Conservation (phyloP, 2,329 filamentous ascomycete genomes). For the Eutypa lata region DNA sequence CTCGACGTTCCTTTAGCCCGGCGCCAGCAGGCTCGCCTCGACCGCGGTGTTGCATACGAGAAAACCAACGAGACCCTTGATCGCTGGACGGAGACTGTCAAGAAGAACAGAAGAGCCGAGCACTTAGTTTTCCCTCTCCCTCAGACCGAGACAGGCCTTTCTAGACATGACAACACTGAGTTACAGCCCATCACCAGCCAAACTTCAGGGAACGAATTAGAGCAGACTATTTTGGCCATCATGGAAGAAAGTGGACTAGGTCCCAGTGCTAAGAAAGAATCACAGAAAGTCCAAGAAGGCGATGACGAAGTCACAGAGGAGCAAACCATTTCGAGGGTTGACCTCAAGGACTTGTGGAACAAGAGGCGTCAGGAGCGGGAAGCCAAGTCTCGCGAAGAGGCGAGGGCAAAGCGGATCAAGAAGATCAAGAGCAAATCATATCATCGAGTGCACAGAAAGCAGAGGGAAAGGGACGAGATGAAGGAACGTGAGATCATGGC, state of each 20-base stretch:
- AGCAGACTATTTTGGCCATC: constrained; percentile 81
- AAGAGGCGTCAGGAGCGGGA: constrained; percentile 80
- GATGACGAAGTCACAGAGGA: constrained; percentile 68
- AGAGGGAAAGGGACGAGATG: constrained; percentile 52
- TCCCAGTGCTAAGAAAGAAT: constrained; percentile 50
- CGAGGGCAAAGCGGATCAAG: constrained; percentile 87
- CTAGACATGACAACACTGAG: constrained; percentile 58
- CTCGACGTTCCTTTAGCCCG: constrained; percentile 80
- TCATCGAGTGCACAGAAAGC: constrained; percentile 84
- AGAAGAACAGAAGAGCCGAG: constrained; percentile 87
- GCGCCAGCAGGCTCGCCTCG: constrained; percentile 80
- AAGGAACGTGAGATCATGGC: constrained; percentile 50
- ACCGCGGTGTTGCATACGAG: constrained; percentile 78
- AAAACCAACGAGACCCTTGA: constrained; percentile 89
- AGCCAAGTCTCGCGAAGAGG: constrained; percentile 82
- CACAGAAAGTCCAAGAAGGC: constrained; percentile 59
- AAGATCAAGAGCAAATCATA: constrained; percentile 99
- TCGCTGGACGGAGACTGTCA: constrained; percentile 92
- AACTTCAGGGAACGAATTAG: constrained; percentile 74
- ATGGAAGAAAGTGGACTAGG: constrained; percentile 83
- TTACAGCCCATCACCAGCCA: constrained; percentile 62
- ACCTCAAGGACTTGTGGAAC: constrained; percentile 68
- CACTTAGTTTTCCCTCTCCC: constrained; percentile 84
- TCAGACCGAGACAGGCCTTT: constrained; percentile 61
- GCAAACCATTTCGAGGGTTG: constrained; percentile 69